Percentiles rank a stretch among this genome's conserved stretches.
These are phyloP conservation scores for Voacanga thouarsii DNA, from an alignment of 257 asterid genomes.

Conservation along the genomic window DNA sequence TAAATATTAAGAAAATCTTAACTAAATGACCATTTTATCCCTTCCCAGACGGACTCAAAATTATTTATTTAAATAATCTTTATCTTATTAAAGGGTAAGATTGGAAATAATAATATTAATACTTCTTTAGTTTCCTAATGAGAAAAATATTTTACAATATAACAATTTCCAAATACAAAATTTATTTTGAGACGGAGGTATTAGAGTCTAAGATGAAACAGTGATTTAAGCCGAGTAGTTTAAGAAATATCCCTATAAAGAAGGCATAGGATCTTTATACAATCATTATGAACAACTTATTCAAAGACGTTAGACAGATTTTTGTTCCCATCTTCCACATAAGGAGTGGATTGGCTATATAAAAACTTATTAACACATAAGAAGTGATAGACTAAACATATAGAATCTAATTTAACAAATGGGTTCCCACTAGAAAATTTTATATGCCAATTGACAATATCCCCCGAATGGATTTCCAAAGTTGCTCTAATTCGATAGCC, in stretches of 20 bases:
- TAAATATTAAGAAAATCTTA: too few relatives aligned
- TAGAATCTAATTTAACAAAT: background rate
- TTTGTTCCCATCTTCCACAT: background rate
- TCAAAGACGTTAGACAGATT: constrained; percentile 10
- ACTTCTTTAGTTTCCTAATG: too few relatives aligned
- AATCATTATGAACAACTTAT: background rate
- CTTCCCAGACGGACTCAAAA: too few relatives aligned
- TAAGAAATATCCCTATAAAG: background rate
- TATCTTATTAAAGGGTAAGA: too few relatives aligned
- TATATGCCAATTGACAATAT: background rate
- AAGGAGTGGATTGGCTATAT: background rate
- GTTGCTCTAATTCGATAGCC: background rate
- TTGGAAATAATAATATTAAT: too few relatives aligned
- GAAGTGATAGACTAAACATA: background rate
- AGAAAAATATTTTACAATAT: too few relatives aligned
- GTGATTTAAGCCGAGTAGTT: background rate
- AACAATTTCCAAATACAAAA: too few relatives aligned
- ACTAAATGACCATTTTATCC: too few relatives aligned
- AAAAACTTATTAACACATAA: background rate
- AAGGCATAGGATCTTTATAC: background rate
- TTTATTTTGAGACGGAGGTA: too few relatives aligned
- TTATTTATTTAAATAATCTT: too few relatives aligned
- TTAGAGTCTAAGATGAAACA: background rate
- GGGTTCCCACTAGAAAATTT: background rate
- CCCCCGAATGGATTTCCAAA: background rate